Evolutionary conservation across 495 filamentous ascomycete genomes (phyloP).

Genomic region (Annulohypoxylon nitens): DNA sequence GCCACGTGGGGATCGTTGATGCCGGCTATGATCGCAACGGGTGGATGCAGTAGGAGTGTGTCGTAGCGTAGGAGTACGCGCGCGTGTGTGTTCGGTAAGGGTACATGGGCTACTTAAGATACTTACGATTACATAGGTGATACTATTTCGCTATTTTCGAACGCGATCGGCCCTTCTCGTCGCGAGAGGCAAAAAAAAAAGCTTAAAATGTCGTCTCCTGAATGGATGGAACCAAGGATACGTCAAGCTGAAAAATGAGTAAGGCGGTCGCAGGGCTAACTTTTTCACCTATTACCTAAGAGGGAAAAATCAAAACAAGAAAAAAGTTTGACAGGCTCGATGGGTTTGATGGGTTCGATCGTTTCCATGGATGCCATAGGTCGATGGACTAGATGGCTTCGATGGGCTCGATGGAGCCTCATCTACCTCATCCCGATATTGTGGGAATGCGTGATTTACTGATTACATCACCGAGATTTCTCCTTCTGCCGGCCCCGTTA

Average conservation of each 20-base stretch:
- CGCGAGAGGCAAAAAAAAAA: neutral
- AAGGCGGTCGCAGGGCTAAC: conserved; percentile 35
- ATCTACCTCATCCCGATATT: conserved; percentile 8
- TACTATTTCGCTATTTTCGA: neutral
- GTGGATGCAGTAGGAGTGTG: conserved; percentile 20
- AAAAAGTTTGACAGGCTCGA: conserved; percentile 27
- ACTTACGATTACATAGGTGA: neutral
- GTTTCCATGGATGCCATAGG: neutral
- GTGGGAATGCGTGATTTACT: conserved; percentile 22
- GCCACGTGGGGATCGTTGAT: conserved; percentile 30
- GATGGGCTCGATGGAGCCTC: conserved; percentile 17
- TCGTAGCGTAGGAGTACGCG: too few species aligned
- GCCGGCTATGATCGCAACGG: conserved; percentile 24
- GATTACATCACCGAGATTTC: conserved; percentile 31
- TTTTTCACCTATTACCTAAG: neutral
- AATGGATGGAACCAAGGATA: conserved; percentile 21
- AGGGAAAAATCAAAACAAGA: neutral
- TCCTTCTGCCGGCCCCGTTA: conserved; percentile 21
- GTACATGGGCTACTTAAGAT: neutral
- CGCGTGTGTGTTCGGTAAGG: too few species aligned
- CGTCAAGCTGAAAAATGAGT: conserved; percentile 38
- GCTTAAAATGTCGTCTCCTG: conserved; percentile 5
- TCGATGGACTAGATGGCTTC: neutral
- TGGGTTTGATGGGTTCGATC: conserved; percentile 16
- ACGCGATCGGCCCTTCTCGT: conserved; percentile 29